Conservation (phyloP, 2,329 filamentous ascomycete genomes). For the Fusarium lateritium region DNA sequence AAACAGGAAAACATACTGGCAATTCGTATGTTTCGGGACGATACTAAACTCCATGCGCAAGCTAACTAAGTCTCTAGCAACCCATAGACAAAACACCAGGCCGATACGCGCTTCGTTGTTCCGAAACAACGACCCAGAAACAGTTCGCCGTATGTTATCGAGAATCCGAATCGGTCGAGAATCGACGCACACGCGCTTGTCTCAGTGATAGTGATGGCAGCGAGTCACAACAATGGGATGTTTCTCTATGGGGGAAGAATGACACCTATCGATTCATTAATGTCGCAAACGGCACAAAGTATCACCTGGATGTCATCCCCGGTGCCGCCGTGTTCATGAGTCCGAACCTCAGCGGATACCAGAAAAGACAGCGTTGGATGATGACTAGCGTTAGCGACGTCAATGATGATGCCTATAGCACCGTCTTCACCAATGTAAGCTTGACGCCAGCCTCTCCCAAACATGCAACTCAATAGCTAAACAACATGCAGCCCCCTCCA, state of each 20-base stretch:
- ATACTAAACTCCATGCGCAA: no score
- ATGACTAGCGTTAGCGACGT: slow-evolving; percentile 50
- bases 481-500: no score
- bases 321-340: slow-evolving; percentile 53
- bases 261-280: slow-evolving; percentile 50
- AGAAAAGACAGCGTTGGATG: slow-evolving; percentile 53
- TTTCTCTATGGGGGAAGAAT: slow-evolving; percentile 48
- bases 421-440: slow-evolving; percentile 37
- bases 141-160: slow-evolving; percentile 52
- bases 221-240: slow-evolving; percentile 53
- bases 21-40: slow-evolving; percentile 11
- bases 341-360: slow-evolving; percentile 40
- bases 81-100: slow-evolving; percentile 43
- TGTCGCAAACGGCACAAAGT: slow-evolving; percentile 51
- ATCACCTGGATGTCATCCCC: slow-evolving; percentile 53
- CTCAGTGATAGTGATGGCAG: slow-evolving; percentile 44
- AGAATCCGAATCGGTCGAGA: slow-evolving; percentile 28
- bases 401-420: slow-evolving; percentile 52
- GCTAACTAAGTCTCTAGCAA: slow-evolving; percentile 40
- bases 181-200: slow-evolving; percentile 50
- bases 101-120: slow-evolving; percentile 52
- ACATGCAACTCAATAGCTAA: no score
- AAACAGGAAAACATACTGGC: slow-evolving; percentile 9
- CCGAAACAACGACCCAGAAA: slow-evolving; percentile 45
- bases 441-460: no score